A percentile compares a stretch with the other conserved stretches of the same genome.
Evolutionary conservation across 2,329 filamentous ascomycete species (phyloP).

Genomic region (Venturiaceae sp.): DNA sequence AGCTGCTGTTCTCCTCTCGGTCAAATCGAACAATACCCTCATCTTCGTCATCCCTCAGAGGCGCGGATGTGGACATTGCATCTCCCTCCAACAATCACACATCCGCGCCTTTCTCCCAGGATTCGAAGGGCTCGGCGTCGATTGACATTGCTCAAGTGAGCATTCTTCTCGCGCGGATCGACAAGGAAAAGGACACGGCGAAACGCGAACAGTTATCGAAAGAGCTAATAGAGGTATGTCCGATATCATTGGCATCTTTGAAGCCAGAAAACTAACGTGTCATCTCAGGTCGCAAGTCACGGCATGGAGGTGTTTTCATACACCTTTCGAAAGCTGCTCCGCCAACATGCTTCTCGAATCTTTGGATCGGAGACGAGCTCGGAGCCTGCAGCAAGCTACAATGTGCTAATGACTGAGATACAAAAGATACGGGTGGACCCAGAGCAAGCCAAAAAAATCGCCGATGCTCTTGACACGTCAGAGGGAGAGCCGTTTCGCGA

Average conservation of each 20-base stretch:
- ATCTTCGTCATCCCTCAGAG: conserved; percentile 31
- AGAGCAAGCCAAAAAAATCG: conserved; percentile 81
- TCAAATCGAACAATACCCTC: conserved; percentile 43
- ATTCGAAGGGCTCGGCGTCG: conserved; percentile 53
- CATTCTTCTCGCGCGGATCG: conserved; percentile 86
- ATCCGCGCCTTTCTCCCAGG: conserved; percentile 29
- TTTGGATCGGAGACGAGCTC: conserved; percentile 66
- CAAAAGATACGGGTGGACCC: conserved; percentile 72
- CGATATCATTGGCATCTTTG: background rate
- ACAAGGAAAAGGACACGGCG: conserved; percentile 80
- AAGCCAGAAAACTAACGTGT: background rate
- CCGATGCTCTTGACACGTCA: conserved; percentile 81
- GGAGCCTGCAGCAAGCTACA: conserved; percentile 72
- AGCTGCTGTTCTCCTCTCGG: conserved; percentile 47
- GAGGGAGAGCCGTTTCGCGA: conserved; percentile 92
- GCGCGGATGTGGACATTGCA: conserved; percentile 23
- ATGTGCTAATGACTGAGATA: conserved; percentile 73
- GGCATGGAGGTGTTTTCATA: conserved; percentile 98
- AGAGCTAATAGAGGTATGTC: conserved; percentile 77
- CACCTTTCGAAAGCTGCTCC: conserved; percentile 88
- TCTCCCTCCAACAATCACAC: conserved; percentile 42
- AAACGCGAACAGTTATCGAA: conserved; percentile 92
- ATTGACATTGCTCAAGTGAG: conserved; percentile 94
- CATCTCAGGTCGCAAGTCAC: conserved; percentile 43
- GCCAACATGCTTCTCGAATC: conserved; percentile 83